Evolutionary conservation across 1,139 yeast species (phyloP).

Genomic region (Hansenula sp.): DNA sequence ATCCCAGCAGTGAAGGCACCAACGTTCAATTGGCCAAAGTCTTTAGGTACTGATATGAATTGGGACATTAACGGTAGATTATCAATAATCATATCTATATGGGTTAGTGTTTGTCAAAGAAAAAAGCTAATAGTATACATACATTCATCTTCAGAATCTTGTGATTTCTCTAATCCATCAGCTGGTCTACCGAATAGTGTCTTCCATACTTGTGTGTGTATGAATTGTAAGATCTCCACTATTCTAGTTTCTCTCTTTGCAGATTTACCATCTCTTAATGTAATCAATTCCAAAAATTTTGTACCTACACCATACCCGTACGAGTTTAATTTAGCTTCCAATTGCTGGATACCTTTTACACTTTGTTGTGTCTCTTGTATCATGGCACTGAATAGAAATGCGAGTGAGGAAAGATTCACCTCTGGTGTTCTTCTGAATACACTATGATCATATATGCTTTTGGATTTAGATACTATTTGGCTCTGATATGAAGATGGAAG

Average conservation of each 20-base stretch:
- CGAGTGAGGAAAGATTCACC: conserved; percentile 60
- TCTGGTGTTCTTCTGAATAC: conserved; percentile 61
- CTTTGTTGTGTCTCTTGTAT: conserved; percentile 62
- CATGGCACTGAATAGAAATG: conserved; percentile 69
- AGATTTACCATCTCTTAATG: conserved; percentile 61
- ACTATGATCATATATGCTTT: conserved; percentile 60
- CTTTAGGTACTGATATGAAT: conserved; percentile 77
- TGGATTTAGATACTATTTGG: conserved; percentile 8
- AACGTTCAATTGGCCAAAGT: conserved; percentile 74
- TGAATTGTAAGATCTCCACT: conserved; percentile 77
- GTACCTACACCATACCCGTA: conserved; percentile 72
- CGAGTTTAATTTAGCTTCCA: conserved; percentile 70
- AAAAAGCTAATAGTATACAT: conserved; percentile 29
- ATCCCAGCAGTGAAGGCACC: conserved; percentile 85
- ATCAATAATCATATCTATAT: conserved; percentile 63
- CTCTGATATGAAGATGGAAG: conserved; percentile 19
- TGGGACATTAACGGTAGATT: conserved; percentile 72
- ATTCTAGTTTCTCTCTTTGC: conserved; percentile 70
- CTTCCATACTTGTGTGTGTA: conserved; percentile 81
- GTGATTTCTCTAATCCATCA: conserved; percentile 83
- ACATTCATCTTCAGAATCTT: conserved; percentile 76
- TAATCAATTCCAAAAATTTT: conserved; percentile 52
- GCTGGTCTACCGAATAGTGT: conserved; percentile 78
- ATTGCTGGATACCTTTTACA: conserved; percentile 68
- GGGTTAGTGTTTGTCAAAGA: not conserved